Percentiles rank a stretch among this genome's conserved stretches.
These are phyloP conservation scores for Paecilomyces fulvus DNA, from an alignment of 2,329 filamentous ascomycete genomes.

Conservation along the genomic window DNA sequence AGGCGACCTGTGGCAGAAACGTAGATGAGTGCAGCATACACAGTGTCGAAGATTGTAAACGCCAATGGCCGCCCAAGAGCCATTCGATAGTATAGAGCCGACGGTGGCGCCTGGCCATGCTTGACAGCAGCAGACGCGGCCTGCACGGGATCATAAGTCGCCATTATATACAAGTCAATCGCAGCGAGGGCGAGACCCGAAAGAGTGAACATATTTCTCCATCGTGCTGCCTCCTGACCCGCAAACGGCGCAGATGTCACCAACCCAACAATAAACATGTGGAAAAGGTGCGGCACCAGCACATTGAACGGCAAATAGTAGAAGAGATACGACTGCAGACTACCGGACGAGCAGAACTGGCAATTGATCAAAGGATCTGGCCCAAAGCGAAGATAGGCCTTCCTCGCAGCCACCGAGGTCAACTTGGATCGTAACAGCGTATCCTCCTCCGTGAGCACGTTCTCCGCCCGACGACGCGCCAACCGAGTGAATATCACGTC, in stretches of 20 bases:
- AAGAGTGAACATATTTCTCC: slow-evolving; percentile 63
- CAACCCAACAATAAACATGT: slow-evolving; percentile 63
- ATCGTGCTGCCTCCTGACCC: slow-evolving; percentile 55
- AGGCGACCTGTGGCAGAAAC: slow-evolving; percentile 72
- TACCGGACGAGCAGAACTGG: slow-evolving; percentile 70
- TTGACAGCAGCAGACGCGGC: slow-evolving; percentile 53
- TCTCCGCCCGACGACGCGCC: slow-evolving; percentile 30
- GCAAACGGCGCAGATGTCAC: slow-evolving; percentile 62
- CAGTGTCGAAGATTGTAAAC: slow-evolving; percentile 57
- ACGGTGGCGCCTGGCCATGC: slow-evolving; percentile 52
- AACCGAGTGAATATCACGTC: slow-evolving; percentile 79
- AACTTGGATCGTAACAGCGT: slow-evolving; percentile 59
- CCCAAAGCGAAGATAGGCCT: slow-evolving; percentile 78
- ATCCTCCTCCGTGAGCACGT: slow-evolving; percentile 46
- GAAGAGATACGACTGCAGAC: slow-evolving; percentile 62
- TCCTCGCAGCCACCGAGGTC: slow-evolving; percentile 59
- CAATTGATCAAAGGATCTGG: slow-evolving; percentile 65
- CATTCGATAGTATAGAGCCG: slow-evolving; percentile 32
- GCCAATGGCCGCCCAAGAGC: slow-evolving; percentile 54
- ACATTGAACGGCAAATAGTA: slow-evolving; percentile 67
- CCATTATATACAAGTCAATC: slow-evolving; percentile 58
- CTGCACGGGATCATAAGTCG: slow-evolving; percentile 50
- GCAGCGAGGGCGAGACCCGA: slow-evolving; percentile 50
- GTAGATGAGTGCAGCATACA: slow-evolving; percentile 60
- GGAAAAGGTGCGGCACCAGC: slow-evolving; percentile 68